Base-by-base conservation (phyloP, 306 rosid genomes). In the Delonix regia region DNA sequence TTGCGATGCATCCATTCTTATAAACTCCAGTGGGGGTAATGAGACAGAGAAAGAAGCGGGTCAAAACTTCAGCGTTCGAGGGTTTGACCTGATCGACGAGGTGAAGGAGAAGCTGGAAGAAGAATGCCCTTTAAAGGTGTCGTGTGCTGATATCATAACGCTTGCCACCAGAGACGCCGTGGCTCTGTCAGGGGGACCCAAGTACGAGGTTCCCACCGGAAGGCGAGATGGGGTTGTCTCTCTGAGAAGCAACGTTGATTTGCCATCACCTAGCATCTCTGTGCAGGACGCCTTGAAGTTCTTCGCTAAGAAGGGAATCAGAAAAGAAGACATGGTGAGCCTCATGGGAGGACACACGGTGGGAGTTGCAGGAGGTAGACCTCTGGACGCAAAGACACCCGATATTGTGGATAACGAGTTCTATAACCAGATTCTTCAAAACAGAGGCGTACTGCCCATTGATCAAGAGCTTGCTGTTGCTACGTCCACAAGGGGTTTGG, bases 61-160 rank as follows among this genome's bases (percentile, higher is more conserved):
- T 0, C 48, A 88, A 48, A 89, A 89, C 69, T 0, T 0, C 0
- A 56, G 74, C 2, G 81, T 91, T 0, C 28, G 90, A 42, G 92
- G 91, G 7, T 86, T 0, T 0, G 88, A 91, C 42, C 15, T 87
- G 0, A 87, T 91, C 14, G 89, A 86, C 11, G 83, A 87, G 14
- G 84, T 64, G 7, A 89, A 91, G 71, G 24, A 68, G 71, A 49
- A 15, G 24, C 78, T 91, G 0, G 92, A 89, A 80, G 75, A 36
- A 3, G 64, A 81, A 7, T 89, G 94, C 45, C 97, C 90, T 25
- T 84, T 76, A 22, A 87, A 65, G 0, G 90, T 89, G n/a, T 89
- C 90, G 4, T 86, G 92, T n/a, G 93, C 89, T 10, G 92, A 89
- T 11, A 87, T 91, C 56, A 78, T 89, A 81, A 74, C 87, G 21